Evolutionary conservation across 495 filamentous ascomycete genomes (phyloP).

Genomic region (Xylaria scruposa): DNA sequence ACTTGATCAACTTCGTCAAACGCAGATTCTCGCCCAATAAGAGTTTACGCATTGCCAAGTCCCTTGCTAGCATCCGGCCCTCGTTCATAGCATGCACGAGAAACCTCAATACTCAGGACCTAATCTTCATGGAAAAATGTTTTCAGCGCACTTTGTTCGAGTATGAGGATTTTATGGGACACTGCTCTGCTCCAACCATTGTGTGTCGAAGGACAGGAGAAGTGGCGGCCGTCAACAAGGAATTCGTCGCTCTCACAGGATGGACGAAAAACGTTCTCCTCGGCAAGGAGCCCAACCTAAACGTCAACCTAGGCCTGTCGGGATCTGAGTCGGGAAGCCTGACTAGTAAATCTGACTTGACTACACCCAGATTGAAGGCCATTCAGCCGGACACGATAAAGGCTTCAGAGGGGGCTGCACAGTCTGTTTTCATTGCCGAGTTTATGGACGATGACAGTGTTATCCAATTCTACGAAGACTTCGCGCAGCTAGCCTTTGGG

Average conservation of each 20-base stretch:
- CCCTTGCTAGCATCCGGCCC: constrained; percentile 86
- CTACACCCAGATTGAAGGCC: constrained; percentile 54
- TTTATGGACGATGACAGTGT: constrained; percentile 93
- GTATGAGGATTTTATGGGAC: constrained; percentile 89
- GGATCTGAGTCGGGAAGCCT: constrained; percentile 44
- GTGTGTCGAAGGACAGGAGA: constrained; percentile 93
- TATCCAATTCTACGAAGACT: constrained; percentile 95
- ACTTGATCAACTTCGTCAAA: constrained; percentile 79
- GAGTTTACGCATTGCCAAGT: constrained; percentile 79
- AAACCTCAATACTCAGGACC: constrained; percentile 80
- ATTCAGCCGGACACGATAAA: constrained; percentile 42
- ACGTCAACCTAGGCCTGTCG: constrained; percentile 71
- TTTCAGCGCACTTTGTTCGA: constrained; percentile 92
- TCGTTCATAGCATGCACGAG: constrained; percentile 89
- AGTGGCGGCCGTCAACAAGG: constrained; percentile 89
- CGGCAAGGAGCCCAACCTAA: constrained; percentile 86
- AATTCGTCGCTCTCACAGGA: constrained; percentile 91
- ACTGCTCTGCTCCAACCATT: constrained; percentile 86
- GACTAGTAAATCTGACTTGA: constrained; percentile 46
- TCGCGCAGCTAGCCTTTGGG: constrained; percentile 86
- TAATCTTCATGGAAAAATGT: constrained; percentile 97
- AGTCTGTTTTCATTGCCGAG: constrained; percentile 88
- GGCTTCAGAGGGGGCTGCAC: constrained; percentile 43
- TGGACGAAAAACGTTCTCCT: constrained; percentile 92
- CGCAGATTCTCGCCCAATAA: constrained; percentile 74